These are phyloP conservation scores for Nannizziopsis arthrosporioides DNA, from an alignment of 2,329 filamentous ascomycete genomes.

Conservation along the genomic window DNA sequence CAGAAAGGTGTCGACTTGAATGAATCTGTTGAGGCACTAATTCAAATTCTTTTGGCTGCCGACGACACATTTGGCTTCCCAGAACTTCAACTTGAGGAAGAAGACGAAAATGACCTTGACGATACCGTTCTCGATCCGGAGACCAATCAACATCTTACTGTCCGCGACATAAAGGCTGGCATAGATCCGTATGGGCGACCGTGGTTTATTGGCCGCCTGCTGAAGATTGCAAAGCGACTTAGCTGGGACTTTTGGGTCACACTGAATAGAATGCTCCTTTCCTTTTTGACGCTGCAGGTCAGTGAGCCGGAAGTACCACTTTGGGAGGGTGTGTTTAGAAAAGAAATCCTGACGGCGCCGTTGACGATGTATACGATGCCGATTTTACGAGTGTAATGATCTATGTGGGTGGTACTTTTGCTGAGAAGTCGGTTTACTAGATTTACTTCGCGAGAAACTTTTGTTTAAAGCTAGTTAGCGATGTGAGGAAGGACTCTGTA, in stretches of 20 bases:
- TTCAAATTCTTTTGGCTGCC: conserved; percentile 30
- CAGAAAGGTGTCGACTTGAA: conserved; percentile 29
- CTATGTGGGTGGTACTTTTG: neutral
- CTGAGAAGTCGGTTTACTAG: no score
- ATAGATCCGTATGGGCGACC: conserved; percentile 21
- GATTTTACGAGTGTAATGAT: conserved; percentile 14
- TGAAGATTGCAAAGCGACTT: conserved; percentile 23
- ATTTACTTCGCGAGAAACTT: no score
- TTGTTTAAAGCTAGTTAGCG: no score
- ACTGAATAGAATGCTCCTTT: conserved; percentile 28
- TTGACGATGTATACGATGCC: conserved; percentile 27
- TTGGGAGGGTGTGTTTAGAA: conserved; percentile 26
- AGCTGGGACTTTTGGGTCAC: conserved; percentile 27
- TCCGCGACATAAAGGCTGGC: neutral
- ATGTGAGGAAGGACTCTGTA: no score
- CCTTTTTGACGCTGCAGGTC: conserved; percentile 26
- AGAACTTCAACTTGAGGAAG: conserved; percentile 3
- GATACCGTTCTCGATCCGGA: neutral
- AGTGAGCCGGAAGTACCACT: conserved; percentile 16
- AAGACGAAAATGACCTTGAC: neutral
- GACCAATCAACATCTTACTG: neutral
- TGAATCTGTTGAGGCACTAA: conserved; percentile 29
- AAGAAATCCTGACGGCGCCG: conserved; percentile 29
- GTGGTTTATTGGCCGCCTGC: conserved; percentile 25
- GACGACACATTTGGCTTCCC: conserved; percentile 20